Base-by-base conservation (phyloP, 345 rosid genomes). In the Crucihimalaya himalaica region DNA sequence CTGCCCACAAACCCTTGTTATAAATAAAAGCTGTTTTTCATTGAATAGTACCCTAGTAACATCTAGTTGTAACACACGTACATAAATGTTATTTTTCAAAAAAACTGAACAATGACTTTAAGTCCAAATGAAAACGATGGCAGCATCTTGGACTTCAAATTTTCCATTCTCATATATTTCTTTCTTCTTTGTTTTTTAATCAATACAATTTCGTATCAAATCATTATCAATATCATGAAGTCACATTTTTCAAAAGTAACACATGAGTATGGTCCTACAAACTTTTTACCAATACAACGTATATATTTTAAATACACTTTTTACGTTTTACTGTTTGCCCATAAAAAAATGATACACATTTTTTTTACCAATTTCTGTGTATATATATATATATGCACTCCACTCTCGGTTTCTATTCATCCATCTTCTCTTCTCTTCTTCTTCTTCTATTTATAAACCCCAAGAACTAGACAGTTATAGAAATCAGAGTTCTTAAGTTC, bases 301-400 rank as follows among this genome's bases (percentile, higher is more conserved):
- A 42, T 6, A 19, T 21, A 5, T 21, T 53, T 14, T 27, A 6
- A 53, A 14, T 45, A n/a, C 28, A 63, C 70, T 53, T 45, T 45
- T 45, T 16, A 45, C 50, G 2, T n/a, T 45, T 2, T 45, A 45
- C 50, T 42, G 46, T 42, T 42, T 35, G 3, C 46, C n/a, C 46
- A 14, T 14, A 1, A 4, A 14, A 14, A 12, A 10, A 0, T 5
- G 39, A 34, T 34, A 15, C 19, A 42, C 70, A 40, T 72, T 72
- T 54, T 53, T 72, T 63, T 42, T 16, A 54, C 64, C 51, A 55
- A 35, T 23, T 25, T 65, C 13, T 55, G 27, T 58, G 68, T 66
- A 66, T 74, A 74, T 74, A 74, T 74, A 74, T 74, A 74, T 66
- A 66, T 66, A 45, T 20, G 15, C 72, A 57, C 20, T 58, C 53